Evolutionary conservation across 2,329 filamentous ascomycete genomes (phyloP), one percentile per base, ranked within the genome.

Genomic region (Chrysoporthe austroafricana): DNA sequence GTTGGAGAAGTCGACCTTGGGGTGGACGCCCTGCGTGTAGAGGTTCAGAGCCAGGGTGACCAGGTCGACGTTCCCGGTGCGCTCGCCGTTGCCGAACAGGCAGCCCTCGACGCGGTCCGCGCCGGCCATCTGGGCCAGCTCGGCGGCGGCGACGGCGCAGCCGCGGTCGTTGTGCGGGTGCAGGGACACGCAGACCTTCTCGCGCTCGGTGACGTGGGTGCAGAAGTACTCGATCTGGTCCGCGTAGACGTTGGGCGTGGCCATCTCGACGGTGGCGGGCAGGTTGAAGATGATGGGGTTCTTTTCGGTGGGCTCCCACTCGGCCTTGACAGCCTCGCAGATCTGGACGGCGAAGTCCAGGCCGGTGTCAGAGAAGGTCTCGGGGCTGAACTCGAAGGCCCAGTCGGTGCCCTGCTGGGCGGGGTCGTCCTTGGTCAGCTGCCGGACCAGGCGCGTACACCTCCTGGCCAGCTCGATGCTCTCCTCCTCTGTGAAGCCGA

Each of bases 191-290:
- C 90, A 92, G 62, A 97, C 86, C 82, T 94, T 96, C 75, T 97
- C 91, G 63, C 94, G 86, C 79, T 97, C 91, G 0, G 86, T 86
- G 76, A 98, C 94, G 77, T 95, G 86, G 63, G 85, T 88, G 83
- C 93, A 97, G 80, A 99, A 99, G 81, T 93, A 97, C 78, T 99
- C 96, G 70, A 99, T 92, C 81, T 96, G 91, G 76, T 99, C 96
- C 62, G 96, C 96, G 77, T 96, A 99, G 60, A 97, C 87, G 77
- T 99, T 99, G 44, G 94, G 94, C 0, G 96, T 97, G 0, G 93
- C 82, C 89, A 97, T 90, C 81, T 99, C 96, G 46, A 98, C 95
- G 0, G 96, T 99, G 1, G 96, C 95, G 0, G 96, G 95, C 63
- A 99, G 85, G 82, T 98, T 98, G 85, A 99, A 96, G 77, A 99